A percentile compares a stretch with the other conserved stretches of the same genome.
These are phyloP conservation scores for Thelonectria rubi DNA, from an alignment of 2,329 filamentous ascomycete species.

Conservation along the genomic window DNA sequence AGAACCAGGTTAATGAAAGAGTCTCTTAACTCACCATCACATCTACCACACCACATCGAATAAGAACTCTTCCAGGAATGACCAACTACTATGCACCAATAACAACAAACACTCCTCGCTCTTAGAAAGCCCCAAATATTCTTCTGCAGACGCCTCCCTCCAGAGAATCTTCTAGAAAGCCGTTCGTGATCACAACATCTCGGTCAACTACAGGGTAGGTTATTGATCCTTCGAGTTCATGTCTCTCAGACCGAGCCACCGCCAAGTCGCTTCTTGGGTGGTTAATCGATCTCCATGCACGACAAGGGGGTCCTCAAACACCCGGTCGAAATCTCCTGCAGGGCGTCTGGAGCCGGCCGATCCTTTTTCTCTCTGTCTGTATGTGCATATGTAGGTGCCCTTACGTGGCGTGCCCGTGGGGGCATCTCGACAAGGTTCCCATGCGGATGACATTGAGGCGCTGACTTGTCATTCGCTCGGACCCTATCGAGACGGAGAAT, in stretches of 20 bases:
- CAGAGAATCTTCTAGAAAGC: neutral
- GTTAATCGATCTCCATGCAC: conserved; percentile 6
- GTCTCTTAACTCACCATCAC: neutral
- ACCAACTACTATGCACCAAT: neutral
- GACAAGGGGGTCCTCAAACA: conserved; percentile 10
- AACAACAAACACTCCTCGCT: neutral
- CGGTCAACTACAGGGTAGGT: conserved; percentile 5
- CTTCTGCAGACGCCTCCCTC: neutral
- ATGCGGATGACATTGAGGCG: conserved; percentile 4
- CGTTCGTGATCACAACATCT: neutral
- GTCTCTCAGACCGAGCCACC: neutral
- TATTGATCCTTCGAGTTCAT: neutral
- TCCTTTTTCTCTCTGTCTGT: neutral
- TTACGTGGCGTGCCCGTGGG: conserved; percentile 10
- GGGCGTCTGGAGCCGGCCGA: neutral
- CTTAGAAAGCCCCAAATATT: neutral
- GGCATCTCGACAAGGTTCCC: conserved; percentile 12
- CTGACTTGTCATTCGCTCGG: neutral
- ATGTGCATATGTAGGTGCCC: no score
- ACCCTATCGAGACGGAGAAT: neutral
- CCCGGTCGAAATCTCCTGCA: neutral
- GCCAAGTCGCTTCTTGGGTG: conserved; percentile 1
- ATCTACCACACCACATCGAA: neutral
- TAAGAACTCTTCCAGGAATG: neutral
- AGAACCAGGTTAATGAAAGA: no score